Evolutionary conservation across 495 filamentous ascomycete species (phyloP).

Genomic region (Tuber borchii): DNA sequence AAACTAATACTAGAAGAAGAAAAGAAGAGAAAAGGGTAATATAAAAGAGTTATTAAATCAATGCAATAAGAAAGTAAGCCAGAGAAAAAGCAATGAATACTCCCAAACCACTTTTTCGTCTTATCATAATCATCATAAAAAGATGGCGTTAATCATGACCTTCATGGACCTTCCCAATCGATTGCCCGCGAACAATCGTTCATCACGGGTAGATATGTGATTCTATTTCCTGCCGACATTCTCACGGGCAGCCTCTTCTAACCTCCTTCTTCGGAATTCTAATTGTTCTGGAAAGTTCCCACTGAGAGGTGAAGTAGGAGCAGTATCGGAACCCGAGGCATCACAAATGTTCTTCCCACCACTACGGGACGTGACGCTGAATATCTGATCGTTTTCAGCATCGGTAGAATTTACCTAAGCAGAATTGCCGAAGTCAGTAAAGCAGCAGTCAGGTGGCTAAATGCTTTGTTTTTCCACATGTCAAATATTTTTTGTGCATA

Average conservation of each 20-base stretch:
- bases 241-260: conserved; percentile 35
- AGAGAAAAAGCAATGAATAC: background rate
- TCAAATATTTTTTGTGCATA: conserved; percentile 13
- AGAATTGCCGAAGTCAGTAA: background rate
- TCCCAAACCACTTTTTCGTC: background rate
- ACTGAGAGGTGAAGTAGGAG: conserved; percentile 36
- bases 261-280: conserved; percentile 33
- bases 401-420: conserved; percentile 3
- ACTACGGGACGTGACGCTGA: background rate
- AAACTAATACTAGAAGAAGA: background rate
- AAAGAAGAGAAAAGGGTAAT: background rate
- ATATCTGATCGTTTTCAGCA: background rate
- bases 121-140: background rate
- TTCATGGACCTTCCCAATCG: background rate
- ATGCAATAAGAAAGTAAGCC: background rate
- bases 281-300: conserved; percentile 37
- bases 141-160: background rate
- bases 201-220: background rate
- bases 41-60: background rate
- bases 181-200: background rate
- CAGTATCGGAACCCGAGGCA: conserved; percentile 17
- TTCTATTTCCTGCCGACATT: conserved; percentile 4
- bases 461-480: background rate
- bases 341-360: background rate
- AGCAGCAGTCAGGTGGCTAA: background rate